phyloP scores from a whole-genome alignment of 148 eudicot genomes.

The Beta vulgaris region DNA sequence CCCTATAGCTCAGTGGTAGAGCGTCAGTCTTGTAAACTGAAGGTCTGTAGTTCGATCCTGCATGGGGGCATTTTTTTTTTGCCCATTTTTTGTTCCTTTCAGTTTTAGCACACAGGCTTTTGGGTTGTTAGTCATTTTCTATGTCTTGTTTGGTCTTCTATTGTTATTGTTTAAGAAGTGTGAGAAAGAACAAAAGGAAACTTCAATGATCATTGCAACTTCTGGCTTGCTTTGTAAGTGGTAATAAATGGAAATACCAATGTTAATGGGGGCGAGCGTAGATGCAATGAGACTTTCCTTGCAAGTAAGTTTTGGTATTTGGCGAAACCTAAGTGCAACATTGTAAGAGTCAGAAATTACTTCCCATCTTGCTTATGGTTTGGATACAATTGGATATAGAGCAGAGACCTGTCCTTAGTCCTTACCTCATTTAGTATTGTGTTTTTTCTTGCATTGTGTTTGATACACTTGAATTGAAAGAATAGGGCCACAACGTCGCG shows the following conservation, averaged over 20 bases:
- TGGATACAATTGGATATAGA: neutral
- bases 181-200: no score
- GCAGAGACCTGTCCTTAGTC: neutral
- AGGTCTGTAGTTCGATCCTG: constrained; percentile 49
- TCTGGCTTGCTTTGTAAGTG: no score
- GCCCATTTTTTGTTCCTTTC: no score
- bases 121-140: no score
- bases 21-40: constrained; percentile 62
- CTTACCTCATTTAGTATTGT: neutral
- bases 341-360: neutral
- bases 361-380: neutral
- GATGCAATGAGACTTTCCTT: no score
- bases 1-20: constrained; percentile 63
- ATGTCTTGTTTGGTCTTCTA: no score
- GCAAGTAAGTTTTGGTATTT: no score
- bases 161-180: no score
- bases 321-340: neutral
- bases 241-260: no score
- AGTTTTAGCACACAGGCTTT: no score
- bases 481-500: neutral
- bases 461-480: neutral
- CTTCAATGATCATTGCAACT: no score
- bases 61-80: constrained; percentile 1
- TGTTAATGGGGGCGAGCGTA: no score
- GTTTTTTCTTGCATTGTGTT: neutral